Conservation (phyloP, 2,329 filamentous ascomycete genomes). For the Cladobotryum mycophilum region DNA sequence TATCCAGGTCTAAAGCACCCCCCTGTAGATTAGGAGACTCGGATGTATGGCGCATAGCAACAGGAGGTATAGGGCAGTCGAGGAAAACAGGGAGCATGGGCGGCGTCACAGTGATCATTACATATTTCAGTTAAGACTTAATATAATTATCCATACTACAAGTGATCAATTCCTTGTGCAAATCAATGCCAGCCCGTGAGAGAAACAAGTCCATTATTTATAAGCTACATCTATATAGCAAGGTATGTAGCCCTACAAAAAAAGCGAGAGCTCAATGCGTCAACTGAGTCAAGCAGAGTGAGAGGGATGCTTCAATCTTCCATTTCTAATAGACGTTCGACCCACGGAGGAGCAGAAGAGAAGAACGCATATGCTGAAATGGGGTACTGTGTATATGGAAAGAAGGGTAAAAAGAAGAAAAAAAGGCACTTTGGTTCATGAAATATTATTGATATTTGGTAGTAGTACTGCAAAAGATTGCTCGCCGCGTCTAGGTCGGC, state of each 20-base stretch:
- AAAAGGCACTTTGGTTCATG: background rate
- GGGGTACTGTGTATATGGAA: constrained; percentile 18
- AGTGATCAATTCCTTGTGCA: background rate
- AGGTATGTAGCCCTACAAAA: constrained; percentile 39
- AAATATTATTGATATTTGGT: background rate
- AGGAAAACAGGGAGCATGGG: too few species aligned
- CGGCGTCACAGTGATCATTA: too few species aligned
- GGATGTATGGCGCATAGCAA: too few species aligned
- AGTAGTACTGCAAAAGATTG: background rate
- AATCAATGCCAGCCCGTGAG: background rate
- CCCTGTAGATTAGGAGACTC: too few species aligned
- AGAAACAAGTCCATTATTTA: background rate
- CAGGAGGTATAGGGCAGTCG: too few species aligned
- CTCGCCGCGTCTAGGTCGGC: background rate
- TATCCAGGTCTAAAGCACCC: too few species aligned
- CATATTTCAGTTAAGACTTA: too few species aligned
- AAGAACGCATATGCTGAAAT: constrained; percentile 52
- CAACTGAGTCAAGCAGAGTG: constrained; percentile 44
- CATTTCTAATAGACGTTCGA: constrained; percentile 50
- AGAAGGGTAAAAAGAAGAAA: too few species aligned
- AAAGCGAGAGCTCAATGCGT: constrained; percentile 41
- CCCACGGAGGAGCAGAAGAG: constrained; percentile 42
- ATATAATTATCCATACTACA: background rate
- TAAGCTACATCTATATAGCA: too few species aligned
- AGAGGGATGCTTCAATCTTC: constrained; percentile 45